A percentile compares a stretch with the other conserved stretches of the same genome.
Evolutionary conservation across 768 basidiomycete species (phyloP).

Genomic region (Suillus sp.): DNA sequence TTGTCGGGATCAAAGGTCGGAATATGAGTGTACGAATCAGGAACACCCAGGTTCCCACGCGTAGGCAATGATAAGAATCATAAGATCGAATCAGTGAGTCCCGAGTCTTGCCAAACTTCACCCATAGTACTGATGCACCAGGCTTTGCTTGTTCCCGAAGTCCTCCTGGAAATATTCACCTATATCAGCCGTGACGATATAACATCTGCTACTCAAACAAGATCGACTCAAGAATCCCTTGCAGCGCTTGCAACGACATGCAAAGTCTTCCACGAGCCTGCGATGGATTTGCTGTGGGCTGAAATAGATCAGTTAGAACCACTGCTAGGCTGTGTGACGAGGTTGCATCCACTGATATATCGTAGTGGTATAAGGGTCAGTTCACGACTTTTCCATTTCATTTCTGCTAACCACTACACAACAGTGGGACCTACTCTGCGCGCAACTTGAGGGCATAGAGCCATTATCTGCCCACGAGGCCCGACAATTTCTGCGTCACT

Average conservation of each 20-base stretch:
- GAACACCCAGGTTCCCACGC: too few relatives aligned
- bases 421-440: not conserved
- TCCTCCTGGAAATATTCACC: not conserved
- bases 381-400: not conserved
- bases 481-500: not conserved
- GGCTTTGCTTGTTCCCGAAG: not conserved
- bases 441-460: not conserved
- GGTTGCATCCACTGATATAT: not conserved
- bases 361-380: not conserved
- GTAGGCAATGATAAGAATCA: too few relatives aligned
- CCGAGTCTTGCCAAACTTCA: too few relatives aligned
- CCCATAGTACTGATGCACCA: too few relatives aligned
- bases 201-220: not conserved
- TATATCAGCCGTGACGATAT: not conserved
- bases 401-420: not conserved
- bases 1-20: conserved; percentile 6
- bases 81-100: too few relatives aligned
- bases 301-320: not conserved
- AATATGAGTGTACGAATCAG: not conserved
- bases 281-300: not conserved
- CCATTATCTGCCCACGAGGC: not conserved
- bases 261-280: not conserved
- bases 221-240: not conserved
- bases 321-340: not conserved
- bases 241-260: not conserved